Evolutionary conservation across 129 eudicot species (phyloP).

Genomic region (Centaurea solstitialis): DNA sequence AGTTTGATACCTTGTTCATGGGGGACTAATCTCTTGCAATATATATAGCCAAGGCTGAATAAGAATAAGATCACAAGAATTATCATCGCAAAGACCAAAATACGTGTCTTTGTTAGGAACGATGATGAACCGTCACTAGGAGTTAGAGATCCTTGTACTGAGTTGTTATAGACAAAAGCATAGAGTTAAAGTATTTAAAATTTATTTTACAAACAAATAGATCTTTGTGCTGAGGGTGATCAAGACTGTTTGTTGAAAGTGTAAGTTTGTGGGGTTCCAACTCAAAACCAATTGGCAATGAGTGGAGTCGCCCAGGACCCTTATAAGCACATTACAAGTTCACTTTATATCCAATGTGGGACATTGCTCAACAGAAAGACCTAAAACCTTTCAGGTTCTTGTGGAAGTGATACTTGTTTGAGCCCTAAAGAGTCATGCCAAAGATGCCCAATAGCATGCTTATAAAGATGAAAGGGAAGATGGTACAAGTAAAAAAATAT

Average conservation of each 20-base stretch:
- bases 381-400: neutral
- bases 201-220: conserved; percentile 9
- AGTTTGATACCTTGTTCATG: conserved; percentile 23
- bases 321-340: no score
- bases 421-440: neutral
- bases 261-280: no score
- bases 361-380: no score
- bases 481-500: no score
- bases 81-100: conserved; percentile 9
- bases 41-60: conserved; percentile 22
- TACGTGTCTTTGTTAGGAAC: neutral
- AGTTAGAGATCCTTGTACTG: neutral
- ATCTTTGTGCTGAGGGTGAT: no score
- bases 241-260: neutral
- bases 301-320: no score
- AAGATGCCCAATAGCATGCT: no score
- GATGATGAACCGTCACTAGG: neutral
- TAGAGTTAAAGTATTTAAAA: neutral
- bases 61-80: conserved; percentile 13
- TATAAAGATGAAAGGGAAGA: neutral
- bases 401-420: neutral
- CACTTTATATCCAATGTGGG: no score
- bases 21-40: conserved; percentile 14
- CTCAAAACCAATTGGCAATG: no score
- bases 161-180: neutral